Evolutionary conservation across 139 green algal species (phyloP), one percentile per base, ranked within the genome.

Genomic region (Picochlorum costavermella): DNA sequence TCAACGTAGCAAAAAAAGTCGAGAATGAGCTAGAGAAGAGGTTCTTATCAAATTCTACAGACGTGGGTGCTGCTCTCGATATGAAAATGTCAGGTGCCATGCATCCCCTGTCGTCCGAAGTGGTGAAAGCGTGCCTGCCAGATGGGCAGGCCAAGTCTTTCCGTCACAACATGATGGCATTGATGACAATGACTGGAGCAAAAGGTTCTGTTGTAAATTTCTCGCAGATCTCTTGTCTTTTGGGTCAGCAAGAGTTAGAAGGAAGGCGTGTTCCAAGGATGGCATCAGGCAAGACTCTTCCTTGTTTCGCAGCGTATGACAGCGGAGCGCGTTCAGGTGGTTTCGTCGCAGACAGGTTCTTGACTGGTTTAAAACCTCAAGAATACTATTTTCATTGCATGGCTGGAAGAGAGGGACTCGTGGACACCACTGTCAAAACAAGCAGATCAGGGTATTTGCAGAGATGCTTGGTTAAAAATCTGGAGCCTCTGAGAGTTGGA

Each of bases 351-450:
- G 92, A 98, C 71, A 82, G 94, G n/a, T 96, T 97, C 76, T 81
- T 96, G 20, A 86, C 83, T 6, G 75, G 78, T 5, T 60, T 81
- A 60, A 65, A 81, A 23, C 84, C 82, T 6, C 89, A 96, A 75
- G 94, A 99, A 75, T 99, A 97, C 69, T 98, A 96, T 76, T 99
- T 99, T 72, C 94, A 99, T 72, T 98, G 93, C 80, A 99, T 99
- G 94, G 94, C 94, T 1, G 94, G 94, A 6, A 76, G 94, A 2
- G 94, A 99, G 69, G 94, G 94, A 1, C 83, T 98, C 16, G 91
- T 97, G 10, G 92, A 98, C 73, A 97, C 92, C 2, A 91, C 92
- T 5, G 92, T 98, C 46, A 98, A 99, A 79, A 99, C 94, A 4
- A 86, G 81, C 2, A 86, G 92, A 56, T 93, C 81, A 1, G 30